phyloP scores from a whole-genome alignment of 331 rosid species.

The Pyracantha coccinea region DNA sequence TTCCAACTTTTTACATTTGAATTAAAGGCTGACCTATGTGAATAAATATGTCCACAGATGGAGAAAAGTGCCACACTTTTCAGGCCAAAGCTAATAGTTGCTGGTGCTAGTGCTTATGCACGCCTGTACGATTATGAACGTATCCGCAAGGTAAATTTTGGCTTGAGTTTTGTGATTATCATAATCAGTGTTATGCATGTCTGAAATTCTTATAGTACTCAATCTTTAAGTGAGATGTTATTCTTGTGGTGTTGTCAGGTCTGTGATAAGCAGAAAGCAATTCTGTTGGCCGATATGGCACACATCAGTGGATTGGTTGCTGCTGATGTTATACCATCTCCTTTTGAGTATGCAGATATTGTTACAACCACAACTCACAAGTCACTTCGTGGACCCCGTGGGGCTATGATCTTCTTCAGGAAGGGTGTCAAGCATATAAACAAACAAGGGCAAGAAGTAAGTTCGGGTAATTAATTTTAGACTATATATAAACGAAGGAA shows the following conservation, averaged over 20 bases:
- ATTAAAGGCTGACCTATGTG: neutral
- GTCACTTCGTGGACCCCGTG: slow-evolving; percentile 95
- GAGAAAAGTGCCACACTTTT: slow-evolving; percentile 63
- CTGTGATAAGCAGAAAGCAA: slow-evolving; percentile 75
- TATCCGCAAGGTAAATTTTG: slow-evolving; percentile 56
- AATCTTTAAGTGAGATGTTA: neutral
- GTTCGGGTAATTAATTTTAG: slow-evolving; percentile 21
- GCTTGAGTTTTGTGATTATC: neutral
- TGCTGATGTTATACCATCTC: slow-evolving; percentile 34
- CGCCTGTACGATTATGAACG: slow-evolving; percentile 76
- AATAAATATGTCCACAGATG: slow-evolving; percentile 38
- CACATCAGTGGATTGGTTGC: slow-evolving; percentile 53
- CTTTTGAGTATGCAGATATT: slow-evolving; percentile 28
- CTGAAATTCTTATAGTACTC: neutral
- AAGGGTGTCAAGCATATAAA: slow-evolving; percentile 75
- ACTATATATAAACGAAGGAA: too few species aligned
- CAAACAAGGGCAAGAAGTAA: slow-evolving; percentile 88
- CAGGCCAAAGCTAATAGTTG: slow-evolving; percentile 80
- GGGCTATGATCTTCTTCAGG: slow-evolving; percentile 89
- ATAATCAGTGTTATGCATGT: neutral
- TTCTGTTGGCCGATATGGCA: slow-evolving; percentile 85
- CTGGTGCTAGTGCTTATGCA: slow-evolving; percentile 94
- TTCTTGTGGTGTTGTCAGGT: slow-evolving; percentile 44
- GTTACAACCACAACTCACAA: slow-evolving; percentile 91
- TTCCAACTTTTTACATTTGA: neutral